Conservation (phyloP, 768 basidiomycete genomes). For the Lactifluus pinguis region DNA sequence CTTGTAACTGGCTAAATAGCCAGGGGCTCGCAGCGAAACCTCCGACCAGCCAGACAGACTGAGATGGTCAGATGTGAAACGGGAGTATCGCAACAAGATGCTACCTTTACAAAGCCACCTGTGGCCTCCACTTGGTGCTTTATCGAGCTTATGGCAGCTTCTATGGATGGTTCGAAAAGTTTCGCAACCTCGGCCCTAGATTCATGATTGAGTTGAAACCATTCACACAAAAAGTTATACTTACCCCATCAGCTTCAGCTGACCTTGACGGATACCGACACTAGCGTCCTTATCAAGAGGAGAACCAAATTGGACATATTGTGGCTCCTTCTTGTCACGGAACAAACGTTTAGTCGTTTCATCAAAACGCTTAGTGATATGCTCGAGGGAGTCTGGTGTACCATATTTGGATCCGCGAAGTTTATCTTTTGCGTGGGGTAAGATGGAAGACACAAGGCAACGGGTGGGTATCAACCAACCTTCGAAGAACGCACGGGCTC, state of each 20-base stretch:
- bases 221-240: constrained; percentile 12
- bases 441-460: background rate
- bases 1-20: constrained; percentile 69
- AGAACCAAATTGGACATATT: constrained; percentile 70
- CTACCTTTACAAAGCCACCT: constrained; percentile 55
- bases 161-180: constrained; percentile 71
- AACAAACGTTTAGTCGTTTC: constrained; percentile 78
- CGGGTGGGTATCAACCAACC: constrained; percentile 31
- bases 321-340: constrained; percentile 54
- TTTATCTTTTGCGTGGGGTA: constrained; percentile 45
- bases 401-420: constrained; percentile 68
- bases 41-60: constrained; percentile 81
- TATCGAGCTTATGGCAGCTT: constrained; percentile 63
- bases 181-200: constrained; percentile 47
- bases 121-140: constrained; percentile 63
- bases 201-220: background rate
- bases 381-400: constrained; percentile 59
- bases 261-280: constrained; percentile 66
- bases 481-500: constrained; percentile 64
- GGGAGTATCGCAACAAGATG: background rate
- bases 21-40: constrained; percentile 79
- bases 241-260: constrained; percentile 63
- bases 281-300: constrained; percentile 63
- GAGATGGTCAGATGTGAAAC: background rate
- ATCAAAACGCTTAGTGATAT: constrained; percentile 73